Conservation (phyloP, 176 grass and related monocot species). For the Typha latifolia region DNA sequence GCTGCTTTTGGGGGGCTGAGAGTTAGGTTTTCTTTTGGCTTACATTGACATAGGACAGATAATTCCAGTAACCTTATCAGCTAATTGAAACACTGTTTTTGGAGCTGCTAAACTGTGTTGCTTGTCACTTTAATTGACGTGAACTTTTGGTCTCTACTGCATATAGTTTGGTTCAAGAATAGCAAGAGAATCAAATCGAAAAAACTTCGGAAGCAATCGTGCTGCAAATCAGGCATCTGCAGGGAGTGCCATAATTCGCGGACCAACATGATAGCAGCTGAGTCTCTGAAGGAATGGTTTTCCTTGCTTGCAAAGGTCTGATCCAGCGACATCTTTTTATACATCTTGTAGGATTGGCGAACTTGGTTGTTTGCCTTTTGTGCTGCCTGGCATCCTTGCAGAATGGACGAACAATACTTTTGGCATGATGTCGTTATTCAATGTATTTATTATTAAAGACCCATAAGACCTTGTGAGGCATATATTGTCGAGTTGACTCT, state of each 20-base stretch:
- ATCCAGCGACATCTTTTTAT: not conserved
- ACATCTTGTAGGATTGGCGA: not conserved
- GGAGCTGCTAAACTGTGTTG: not conserved
- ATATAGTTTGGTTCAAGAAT: constrained; percentile 84
- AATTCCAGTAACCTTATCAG: no score
- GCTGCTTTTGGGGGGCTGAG: no score
- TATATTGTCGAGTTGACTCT: no score
- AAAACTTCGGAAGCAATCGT: constrained; percentile 83
- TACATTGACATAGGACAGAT: no score
- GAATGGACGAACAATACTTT: no score
- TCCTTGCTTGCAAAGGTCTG: not conserved
- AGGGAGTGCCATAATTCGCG: constrained; percentile 58
- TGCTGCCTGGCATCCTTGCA: no score
- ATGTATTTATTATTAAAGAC: no score
- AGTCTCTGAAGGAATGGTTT: not conserved
- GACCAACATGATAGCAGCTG: not conserved
- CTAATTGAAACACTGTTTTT: no score
- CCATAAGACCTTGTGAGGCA: no score
- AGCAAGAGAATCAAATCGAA: constrained; percentile 80
- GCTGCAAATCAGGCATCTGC: constrained; percentile 81
- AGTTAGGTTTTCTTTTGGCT: no score
- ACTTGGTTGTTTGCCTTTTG: no score
- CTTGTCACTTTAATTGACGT: not conserved
- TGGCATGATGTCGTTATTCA: no score
- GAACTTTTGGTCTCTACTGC: not conserved